A percentile compares a stretch with the other conserved stretches of the same genome.
phyloP scores from a whole-genome alignment of 2,329 filamentous ascomycete species.

The Zarea fungicola region DNA sequence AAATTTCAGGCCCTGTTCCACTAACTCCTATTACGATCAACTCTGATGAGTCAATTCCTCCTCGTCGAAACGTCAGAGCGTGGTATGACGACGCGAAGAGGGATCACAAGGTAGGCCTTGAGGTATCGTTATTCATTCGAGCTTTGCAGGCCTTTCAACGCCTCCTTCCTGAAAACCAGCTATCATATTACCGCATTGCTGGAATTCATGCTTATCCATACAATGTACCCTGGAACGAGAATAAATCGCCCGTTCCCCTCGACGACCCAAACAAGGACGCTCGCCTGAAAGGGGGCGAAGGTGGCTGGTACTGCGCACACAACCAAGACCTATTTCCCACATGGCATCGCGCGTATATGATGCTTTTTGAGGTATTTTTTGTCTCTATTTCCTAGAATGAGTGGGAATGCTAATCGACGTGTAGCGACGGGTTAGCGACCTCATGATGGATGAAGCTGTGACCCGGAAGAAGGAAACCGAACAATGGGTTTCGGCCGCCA shows the following conservation, averaged over 20 bases:
- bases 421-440: background rate
- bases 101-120: background rate
- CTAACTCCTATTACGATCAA: background rate
- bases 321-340: slow-evolving; percentile 54
- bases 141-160: background rate
- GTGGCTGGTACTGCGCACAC: slow-evolving; percentile 54
- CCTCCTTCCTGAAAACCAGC: background rate
- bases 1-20: background rate
- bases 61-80: background rate
- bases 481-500: slow-evolving; percentile 23
- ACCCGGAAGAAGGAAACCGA: background rate
- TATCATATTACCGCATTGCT: slow-evolving; percentile 1
- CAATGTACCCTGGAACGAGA: slow-evolving; percentile 1
- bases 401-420: background rate
- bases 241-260: background rate
- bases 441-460: background rate
- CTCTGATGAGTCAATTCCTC: background rate
- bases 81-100: slow-evolving; percentile 1
- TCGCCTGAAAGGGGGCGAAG: background rate
- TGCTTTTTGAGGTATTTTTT: slow-evolving; percentile 49
- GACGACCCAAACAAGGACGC: background rate
- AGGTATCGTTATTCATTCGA: slow-evolving; percentile 2
- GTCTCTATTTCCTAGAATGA: background rate
- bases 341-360: slow-evolving; percentile 63
- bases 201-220: background rate